phyloP scores from a whole-genome alignment of 2,329 filamentous ascomycete genomes.

The Botrytis pseudocinerea region DNA sequence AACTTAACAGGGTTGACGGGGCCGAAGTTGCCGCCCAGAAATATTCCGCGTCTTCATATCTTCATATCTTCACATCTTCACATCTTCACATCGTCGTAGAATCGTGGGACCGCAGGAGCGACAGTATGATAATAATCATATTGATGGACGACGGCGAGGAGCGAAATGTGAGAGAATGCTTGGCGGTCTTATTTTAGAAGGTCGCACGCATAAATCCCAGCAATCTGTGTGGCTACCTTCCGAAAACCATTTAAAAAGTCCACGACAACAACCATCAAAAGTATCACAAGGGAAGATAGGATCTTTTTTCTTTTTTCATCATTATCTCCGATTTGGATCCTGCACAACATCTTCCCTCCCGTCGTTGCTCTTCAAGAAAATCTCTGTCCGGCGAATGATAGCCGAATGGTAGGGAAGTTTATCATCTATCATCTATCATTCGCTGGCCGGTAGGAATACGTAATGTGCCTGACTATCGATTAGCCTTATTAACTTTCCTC shows the following conservation, averaged over 20 bases:
- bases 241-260: background rate
- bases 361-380: background rate
- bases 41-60: background rate
- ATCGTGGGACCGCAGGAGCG: background rate
- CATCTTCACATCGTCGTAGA: background rate
- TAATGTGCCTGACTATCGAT: constrained; percentile 19
- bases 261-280: constrained; percentile 1
- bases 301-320: background rate
- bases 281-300: background rate
- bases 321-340: background rate
- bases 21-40: background rate
- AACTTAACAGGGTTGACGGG: background rate
- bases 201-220: background rate
- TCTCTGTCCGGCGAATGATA: background rate
- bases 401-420: background rate
- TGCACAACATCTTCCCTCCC: constrained; percentile 14
- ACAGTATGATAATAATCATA: background rate
- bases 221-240: constrained; percentile 8
- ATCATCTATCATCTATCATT: background rate
- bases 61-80: background rate
- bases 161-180: background rate
- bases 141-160: constrained; percentile 14
- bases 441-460: background rate
- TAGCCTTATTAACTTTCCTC: background rate
- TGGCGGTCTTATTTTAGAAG: constrained; percentile 19